Evolutionary conservation across 345 rosid genomes (phyloP).

Genomic region (Mangifera indica): DNA sequence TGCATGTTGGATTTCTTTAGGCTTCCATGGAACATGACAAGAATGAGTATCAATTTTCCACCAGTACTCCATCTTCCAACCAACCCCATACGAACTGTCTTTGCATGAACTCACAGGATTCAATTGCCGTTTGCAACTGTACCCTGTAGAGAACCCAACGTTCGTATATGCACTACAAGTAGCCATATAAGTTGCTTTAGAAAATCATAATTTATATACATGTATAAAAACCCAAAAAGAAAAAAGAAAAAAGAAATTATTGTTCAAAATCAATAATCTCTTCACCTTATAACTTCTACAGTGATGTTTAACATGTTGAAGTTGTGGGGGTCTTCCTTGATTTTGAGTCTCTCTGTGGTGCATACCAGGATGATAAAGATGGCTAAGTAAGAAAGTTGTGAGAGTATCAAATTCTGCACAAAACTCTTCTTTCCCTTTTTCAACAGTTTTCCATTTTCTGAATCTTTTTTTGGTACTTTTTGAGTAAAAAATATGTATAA

Average conservation of each 20-base stretch:
- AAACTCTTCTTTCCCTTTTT: neutral
- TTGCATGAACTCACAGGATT: constrained; percentile 27
- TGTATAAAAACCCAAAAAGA: neutral
- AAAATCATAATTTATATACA: neutral
- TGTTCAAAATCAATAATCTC: neutral
- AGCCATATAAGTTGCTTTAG: neutral
- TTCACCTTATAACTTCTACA: constrained; percentile 66
- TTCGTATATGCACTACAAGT: constrained; percentile 57
- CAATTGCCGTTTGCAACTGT: constrained; percentile 49
- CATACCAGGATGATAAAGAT: constrained; percentile 49
- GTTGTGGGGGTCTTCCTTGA: neutral
- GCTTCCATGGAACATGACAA: constrained; percentile 61
- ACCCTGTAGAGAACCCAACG: constrained; percentile 61
- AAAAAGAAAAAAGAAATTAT: neutral
- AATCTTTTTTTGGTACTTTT: constrained; percentile 4
- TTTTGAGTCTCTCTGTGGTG: neutral
- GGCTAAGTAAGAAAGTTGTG: constrained; percentile 42
- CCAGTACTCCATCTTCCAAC: constrained; percentile 53
- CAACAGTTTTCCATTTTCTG: neutral
- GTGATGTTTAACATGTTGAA: constrained; percentile 36
- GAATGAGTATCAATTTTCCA: neutral
- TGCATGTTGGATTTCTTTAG: constrained; percentile 39
- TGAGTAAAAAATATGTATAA: constrained; percentile 39
- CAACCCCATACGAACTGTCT: constrained; percentile 40
- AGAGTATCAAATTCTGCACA: constrained; percentile 24